A percentile compares a stretch with the other conserved stretches of the same genome.
phyloP scores from a whole-genome alignment of 331 rosid genomes.

The Phaseolus coccineus region DNA sequence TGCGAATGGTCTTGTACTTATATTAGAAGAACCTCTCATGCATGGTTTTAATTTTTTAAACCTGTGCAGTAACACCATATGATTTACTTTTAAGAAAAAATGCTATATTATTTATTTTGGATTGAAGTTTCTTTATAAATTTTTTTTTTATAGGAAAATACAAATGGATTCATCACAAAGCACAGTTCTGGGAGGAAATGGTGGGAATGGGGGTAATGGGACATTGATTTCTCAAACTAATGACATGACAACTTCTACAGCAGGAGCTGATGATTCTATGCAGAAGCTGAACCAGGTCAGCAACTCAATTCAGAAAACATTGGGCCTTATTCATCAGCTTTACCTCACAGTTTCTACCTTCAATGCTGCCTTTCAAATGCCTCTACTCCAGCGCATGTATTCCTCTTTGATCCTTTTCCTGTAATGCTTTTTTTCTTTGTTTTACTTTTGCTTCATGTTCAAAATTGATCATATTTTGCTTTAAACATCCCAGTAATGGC shows the following conservation, averaged over 20 bases:
- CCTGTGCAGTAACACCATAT: background rate
- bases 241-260: constrained; percentile 54
- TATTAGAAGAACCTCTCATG: background rate
- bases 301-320: constrained; percentile 83
- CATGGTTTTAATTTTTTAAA: constrained; percentile 19
- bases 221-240: constrained; percentile 56
- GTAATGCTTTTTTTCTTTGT: background rate
- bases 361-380: constrained; percentile 83
- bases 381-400: constrained; percentile 95
- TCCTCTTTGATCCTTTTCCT: constrained; percentile 32
- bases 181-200: constrained; percentile 54
- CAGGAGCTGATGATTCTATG: constrained; percentile 72
- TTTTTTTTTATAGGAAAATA: constrained; percentile 29
- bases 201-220: constrained; percentile 82
- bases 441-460: constrained; percentile 1
- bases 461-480: constrained; percentile 35
- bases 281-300: constrained; percentile 80
- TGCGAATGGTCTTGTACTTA: background rate
- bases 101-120: constrained; percentile 10
- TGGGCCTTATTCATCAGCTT: constrained; percentile 95
- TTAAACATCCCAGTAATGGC: constrained; percentile 64
- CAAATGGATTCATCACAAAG: constrained; percentile 76
- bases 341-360: constrained; percentile 87
- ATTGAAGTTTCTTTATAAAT: constrained; percentile 3
- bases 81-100: background rate